Conservation (phyloP, 306 rosid species). For the Trichosanthes truncata region DNA sequence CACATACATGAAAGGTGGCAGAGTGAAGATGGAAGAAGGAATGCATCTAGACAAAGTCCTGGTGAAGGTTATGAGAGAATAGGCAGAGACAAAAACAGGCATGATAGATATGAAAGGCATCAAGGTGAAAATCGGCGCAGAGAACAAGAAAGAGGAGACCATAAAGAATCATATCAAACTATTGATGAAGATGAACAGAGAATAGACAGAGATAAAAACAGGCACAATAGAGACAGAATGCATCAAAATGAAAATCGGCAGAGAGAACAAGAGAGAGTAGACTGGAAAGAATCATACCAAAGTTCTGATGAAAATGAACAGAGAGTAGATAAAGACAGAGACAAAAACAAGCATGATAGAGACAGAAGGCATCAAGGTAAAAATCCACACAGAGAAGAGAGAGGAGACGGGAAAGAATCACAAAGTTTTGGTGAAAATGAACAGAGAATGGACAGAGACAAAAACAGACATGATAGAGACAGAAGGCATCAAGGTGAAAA, state of each 20-base stretch:
- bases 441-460: constrained; percentile 18
- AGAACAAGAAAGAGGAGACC: constrained; percentile 14
- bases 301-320: constrained; percentile 32
- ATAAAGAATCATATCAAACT: constrained; percentile 11
- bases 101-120: constrained; percentile 15
- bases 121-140: constrained; percentile 12
- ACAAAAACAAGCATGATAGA: constrained; percentile 14
- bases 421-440: constrained; percentile 26
- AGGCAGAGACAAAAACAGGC: constrained; percentile 14
- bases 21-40: constrained; percentile 11
- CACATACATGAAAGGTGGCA: constrained; percentile 19
- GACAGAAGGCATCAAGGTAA: constrained; percentile 10
- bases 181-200: constrained; percentile 31
- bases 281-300: constrained; percentile 17
- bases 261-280: constrained; percentile 12
- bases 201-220: constrained; percentile 12
- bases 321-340: constrained; percentile 18
- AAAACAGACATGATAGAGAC: constrained; percentile 13
- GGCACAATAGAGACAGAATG: constrained; percentile 14
- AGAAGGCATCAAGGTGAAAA: constrained; percentile 10
- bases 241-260: constrained; percentile 11
- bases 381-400: constrained; percentile 13
- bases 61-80: constrained; percentile 32
- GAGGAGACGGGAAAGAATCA: constrained; percentile 17
- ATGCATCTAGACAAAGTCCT: constrained; percentile 14